phyloP scores from a whole-genome alignment of 208 protist species.

The Acanthamoeba comandoni region DNA sequence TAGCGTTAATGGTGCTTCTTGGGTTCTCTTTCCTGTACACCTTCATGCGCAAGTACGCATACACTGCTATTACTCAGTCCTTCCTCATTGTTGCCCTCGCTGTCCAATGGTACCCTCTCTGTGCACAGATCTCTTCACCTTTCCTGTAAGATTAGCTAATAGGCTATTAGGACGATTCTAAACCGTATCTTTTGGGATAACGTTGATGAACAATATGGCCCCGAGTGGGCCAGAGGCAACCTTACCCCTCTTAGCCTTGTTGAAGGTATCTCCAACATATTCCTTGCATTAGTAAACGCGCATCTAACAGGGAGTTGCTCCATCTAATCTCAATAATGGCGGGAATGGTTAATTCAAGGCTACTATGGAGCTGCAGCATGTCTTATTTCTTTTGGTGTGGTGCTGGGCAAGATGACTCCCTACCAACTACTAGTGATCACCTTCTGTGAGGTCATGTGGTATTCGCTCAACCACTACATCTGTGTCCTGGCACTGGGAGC shows the following conservation, averaged over 20 bases:
- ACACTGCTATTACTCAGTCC: conserved; percentile 43
- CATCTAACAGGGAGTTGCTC: no score
- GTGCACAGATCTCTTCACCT: background rate
- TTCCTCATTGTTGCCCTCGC: conserved; percentile 43
- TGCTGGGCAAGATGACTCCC: conserved; percentile 16
- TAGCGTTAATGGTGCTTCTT: conserved; percentile 32
- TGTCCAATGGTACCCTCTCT: conserved; percentile 25
- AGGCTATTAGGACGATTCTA: conserved; percentile 14
- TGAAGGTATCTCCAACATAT: no score
- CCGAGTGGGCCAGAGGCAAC: conserved; percentile 12
- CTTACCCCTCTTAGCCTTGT: conserved; percentile 12
- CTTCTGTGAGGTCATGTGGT: conserved; percentile 42
- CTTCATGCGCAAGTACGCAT: conserved; percentile 69
- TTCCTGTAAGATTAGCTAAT: background rate
- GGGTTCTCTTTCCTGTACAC: conserved; percentile 71
- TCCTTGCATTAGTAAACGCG: no score
- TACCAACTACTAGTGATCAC: conserved; percentile 36
- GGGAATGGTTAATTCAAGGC: conserved; percentile 39
- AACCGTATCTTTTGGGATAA: conserved; percentile 50
- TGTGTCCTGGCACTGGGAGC: conserved; percentile 11
- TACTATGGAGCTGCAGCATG: conserved; percentile 45
- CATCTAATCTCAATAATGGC: no score
- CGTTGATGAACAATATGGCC: conserved; percentile 16
- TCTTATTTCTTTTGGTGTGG: conserved; percentile 18
- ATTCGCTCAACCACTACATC: conserved; percentile 15